Evolutionary conservation across 148 eudicot genomes (phyloP), one percentile per base, ranked within the genome.

Genomic region (Fagopyrum esculentum): DNA sequence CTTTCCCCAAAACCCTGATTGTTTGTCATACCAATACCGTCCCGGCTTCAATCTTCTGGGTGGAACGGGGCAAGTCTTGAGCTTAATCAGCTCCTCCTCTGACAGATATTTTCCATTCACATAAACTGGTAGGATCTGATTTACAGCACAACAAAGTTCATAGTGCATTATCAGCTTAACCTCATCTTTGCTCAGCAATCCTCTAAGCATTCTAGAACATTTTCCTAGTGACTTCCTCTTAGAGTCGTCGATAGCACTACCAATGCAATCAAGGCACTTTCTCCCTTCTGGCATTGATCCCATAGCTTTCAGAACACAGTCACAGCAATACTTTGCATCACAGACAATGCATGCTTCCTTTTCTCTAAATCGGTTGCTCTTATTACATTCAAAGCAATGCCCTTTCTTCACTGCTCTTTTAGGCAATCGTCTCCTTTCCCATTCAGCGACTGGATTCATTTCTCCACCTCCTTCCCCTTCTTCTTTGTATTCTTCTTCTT

Each of bases 271-370:
- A 74, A 90, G 74, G 64, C 98, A 95, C 72, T 95, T 95, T 56
- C 98, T 86, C 45, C 98, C 98, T 83, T 92, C 92, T 0, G 96
- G 93, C 98, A 95, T 95, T 6, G 98, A 89, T 69, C 98, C 98
- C 98, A 95, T 95, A 56, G 87, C 92, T 77, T 86, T 86, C 29
- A 90, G 69, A 75, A 92, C 84, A 54, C 98, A 95, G 49, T 78
- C 76, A 44, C 50, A 48, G 60, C 98, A 95, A 76, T 85, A 95
- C 79, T 85, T 90, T 45, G 93, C 92, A 74, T 80, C 80, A 48
- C 98, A 95, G 46, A 86, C 96, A 43, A 95, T 75, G 75, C 98
- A 95, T 45, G 59, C 81, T 76, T 85, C 93, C 85, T 88, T 95
- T 30, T 85, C 82, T 0, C 84, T 78, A 15, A 95, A 85, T n/a